A percentile compares a stretch with the other conserved stretches of the same genome.
Conservation (phyloP, 2,329 filamentous ascomycete genomes). For the Calonectria montana region DNA sequence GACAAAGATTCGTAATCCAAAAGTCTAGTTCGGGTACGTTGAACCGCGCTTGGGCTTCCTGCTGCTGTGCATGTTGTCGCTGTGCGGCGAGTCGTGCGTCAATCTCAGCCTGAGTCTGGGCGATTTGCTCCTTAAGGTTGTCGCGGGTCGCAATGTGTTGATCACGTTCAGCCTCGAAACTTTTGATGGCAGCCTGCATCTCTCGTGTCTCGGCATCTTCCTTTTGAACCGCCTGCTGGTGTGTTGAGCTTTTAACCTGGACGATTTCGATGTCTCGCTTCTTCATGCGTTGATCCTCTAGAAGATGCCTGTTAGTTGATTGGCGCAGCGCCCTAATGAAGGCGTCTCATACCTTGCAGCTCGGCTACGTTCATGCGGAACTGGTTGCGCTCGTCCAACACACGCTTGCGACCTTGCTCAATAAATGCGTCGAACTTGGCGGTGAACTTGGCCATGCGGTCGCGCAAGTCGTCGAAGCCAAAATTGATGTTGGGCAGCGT, state of each 20-base stretch:
- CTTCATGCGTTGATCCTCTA: conserved; percentile 93
- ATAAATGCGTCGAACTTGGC: conserved; percentile 93
- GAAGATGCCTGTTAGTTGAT: conserved; percentile 12
- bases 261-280: conserved; percentile 88
- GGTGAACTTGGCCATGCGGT: conserved; percentile 94
- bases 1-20: conserved; percentile 91
- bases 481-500: conserved; percentile 92
- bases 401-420: conserved; percentile 87
- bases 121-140: conserved; percentile 69
- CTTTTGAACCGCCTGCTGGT: conserved; percentile 80
- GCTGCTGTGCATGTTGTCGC: conserved; percentile 75
- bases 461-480: conserved; percentile 93
- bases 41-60: conserved; percentile 86
- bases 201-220: conserved; percentile 82
- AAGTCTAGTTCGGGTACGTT: conserved; percentile 96
- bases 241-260: conserved; percentile 75
- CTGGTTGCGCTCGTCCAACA: conserved; percentile 92
- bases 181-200: conserved; percentile 73
- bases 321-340: not conserved
- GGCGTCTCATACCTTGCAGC: conserved; percentile 77
- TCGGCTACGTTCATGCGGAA: conserved; percentile 93
- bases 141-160: conserved; percentile 68
- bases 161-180: conserved; percentile 70
- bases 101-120: conserved; percentile 76
- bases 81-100: conserved; percentile 78